phyloP scores from a whole-genome alignment of 2,329 filamentous ascomycete genomes.

The Beauveria australis region DNA sequence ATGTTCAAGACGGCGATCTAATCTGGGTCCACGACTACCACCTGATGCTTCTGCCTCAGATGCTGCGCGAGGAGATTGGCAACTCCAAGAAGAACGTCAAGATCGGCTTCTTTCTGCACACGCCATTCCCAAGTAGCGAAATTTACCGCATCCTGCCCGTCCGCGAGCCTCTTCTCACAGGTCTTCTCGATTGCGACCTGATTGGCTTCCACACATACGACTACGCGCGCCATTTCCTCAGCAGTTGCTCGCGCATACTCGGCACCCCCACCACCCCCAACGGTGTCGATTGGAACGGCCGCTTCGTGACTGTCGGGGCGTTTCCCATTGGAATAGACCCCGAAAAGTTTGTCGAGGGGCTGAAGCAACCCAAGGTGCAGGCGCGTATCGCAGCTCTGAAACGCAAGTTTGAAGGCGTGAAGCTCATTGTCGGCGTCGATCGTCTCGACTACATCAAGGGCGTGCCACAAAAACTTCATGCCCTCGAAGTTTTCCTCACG shows the following conservation, averaged over 20 bases:
- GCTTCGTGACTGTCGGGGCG: conserved; percentile 83
- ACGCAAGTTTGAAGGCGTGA: conserved; percentile 90
- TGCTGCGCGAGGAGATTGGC: conserved; percentile 86
- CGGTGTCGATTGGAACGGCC: conserved; percentile 82
- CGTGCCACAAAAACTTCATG: conserved; percentile 93
- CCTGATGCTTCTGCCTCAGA: conserved; percentile 89
- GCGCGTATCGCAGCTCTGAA: conserved; percentile 78
- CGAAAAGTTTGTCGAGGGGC: conserved; percentile 85
- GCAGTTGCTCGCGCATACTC: conserved; percentile 89
- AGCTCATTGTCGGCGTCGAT: conserved; percentile 94
- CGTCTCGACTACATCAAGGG: conserved; percentile 98
- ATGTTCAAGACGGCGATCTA: conserved; percentile 86
- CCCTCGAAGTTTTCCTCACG: conserved; percentile 90
- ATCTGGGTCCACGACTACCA: conserved; percentile 99
- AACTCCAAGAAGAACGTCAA: conserved; percentile 81
- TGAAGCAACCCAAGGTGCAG: conserved; percentile 78
- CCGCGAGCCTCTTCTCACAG: conserved; percentile 76
- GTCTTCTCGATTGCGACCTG: conserved; percentile 86
- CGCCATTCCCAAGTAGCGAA: conserved; percentile 92
- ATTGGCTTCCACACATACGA: conserved; percentile 99
- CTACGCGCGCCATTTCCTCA: conserved; percentile 96
- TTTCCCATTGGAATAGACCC: conserved; percentile 98
- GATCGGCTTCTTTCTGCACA: conserved; percentile 97
- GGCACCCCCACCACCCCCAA: conserved; percentile 78
- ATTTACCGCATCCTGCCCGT: conserved; percentile 95